These are phyloP conservation scores for Pelargonium cotyledonis DNA, from an alignment of 441 rosid species.

Conservation along the genomic window DNA sequence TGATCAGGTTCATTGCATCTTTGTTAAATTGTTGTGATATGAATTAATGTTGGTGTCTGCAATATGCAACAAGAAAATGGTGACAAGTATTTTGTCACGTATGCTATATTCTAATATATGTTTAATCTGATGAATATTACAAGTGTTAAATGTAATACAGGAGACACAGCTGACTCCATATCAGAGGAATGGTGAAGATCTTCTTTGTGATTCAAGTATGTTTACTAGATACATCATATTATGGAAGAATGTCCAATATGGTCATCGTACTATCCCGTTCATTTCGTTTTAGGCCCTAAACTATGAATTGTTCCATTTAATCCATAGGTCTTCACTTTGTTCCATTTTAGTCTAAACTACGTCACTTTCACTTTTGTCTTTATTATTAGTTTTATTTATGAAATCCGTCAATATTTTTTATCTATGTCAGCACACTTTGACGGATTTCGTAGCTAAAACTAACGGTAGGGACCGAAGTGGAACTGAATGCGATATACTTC, in stretches of 20 bases:
- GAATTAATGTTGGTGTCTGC: constrained; percentile 15
- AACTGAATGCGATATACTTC: too few relatives aligned
- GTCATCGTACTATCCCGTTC: too few relatives aligned
- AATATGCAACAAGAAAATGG: not conserved
- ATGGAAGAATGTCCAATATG: too few relatives aligned
- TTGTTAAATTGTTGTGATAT: constrained; percentile 14
- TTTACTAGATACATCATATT: not conserved
- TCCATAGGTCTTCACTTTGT: too few relatives aligned
- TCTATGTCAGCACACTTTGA: not conserved
- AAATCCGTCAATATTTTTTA: not conserved
- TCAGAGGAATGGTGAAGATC: constrained; percentile 65
- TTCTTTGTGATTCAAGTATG: constrained; percentile 70
- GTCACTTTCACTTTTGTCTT: too few relatives aligned
- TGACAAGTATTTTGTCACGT: not conserved
- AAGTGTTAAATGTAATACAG: constrained; percentile 33
- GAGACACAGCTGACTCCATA: constrained; percentile 65
- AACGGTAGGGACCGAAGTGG: too few relatives aligned
- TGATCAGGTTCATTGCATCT: constrained; percentile 69
- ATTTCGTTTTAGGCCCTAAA: too few relatives aligned
- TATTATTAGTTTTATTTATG: not conserved
- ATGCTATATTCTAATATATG: constrained; percentile 1
- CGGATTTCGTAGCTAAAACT: too few relatives aligned
- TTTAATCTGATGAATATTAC: constrained; percentile 1
- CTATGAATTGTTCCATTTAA: too few relatives aligned
- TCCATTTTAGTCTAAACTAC: too few relatives aligned